A percentile compares a stretch with the other conserved stretches of the same genome.
phyloP scores from a whole-genome alignment of 176 grass and related monocot genomes.

The Chrysopogon serrulatus region DNA sequence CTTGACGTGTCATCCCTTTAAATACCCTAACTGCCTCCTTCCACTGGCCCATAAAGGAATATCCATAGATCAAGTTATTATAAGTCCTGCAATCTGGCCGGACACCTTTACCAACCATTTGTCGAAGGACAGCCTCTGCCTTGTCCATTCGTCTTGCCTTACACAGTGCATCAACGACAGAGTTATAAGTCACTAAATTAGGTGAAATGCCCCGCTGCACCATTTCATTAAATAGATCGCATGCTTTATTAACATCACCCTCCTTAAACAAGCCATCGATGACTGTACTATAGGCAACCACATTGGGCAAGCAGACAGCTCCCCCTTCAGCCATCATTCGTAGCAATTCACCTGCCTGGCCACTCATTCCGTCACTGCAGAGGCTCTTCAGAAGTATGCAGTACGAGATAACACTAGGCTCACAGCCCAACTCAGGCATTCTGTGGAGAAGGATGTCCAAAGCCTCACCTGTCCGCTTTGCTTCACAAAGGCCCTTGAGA shows the following conservation, averaged over 20 bases:
- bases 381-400: constrained; percentile 17
- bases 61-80: constrained; percentile 19
- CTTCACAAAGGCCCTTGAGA: constrained; percentile 20
- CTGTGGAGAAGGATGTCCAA: constrained; percentile 1
- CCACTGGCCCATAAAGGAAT: constrained; percentile 6
- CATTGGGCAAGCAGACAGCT: no score
- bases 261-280: constrained; percentile 25
- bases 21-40: background rate
- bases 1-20: background rate
- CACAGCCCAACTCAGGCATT: constrained; percentile 23
- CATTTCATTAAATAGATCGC: constrained; percentile 20
- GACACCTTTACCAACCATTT: constrained; percentile 20
- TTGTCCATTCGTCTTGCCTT: background rate
- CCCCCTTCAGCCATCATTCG: no score
- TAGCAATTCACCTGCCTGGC: background rate
- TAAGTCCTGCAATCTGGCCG: background rate
- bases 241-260: background rate
- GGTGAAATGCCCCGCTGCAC: background rate
- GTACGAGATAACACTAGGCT: background rate
- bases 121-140: background rate
- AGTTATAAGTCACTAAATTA: background rate
- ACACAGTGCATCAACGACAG: background rate
- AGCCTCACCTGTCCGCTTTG: background rate
- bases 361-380: background rate
- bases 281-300: no score